Evolutionary conservation across 495 filamentous ascomycete species (phyloP), one percentile per base, ranked within the genome.

Genomic region (Penicillium pancosmium): DNA sequence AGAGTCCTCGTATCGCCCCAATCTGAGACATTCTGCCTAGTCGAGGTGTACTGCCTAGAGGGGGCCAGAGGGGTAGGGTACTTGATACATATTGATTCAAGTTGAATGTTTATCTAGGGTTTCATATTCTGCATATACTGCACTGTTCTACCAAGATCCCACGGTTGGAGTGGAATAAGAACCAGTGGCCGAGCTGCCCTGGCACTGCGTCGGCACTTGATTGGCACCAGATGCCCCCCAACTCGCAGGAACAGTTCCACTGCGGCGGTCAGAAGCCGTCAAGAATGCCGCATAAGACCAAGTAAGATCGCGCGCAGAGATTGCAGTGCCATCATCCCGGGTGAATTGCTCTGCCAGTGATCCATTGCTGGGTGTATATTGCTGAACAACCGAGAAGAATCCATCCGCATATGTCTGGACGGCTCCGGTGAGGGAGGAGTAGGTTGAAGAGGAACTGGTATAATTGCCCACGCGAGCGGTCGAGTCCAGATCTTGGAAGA

Each of bases 341-440:
- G 77, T 74, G 65, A 77, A 89, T 63, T 90, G 86, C 68, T 91
- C 88, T 5, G 83, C 69, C 7, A 90, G 57, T 1, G 75, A 72
- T 34, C 88, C 87, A 57, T 80, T 74, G 16, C 77, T 62, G 7
- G 73, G 71, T 0, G 78, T 78, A 63, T 86, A 84, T 61, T 79
- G 61, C 40, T 80, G 61, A 1, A 82, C 75, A 3, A 83, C 62
- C 8, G 68, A 67, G 5, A 83, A 27, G 49, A 80, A 83, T 38
- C 77, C 80, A 57, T 82, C 81, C 12, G 72, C 82, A 55, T 84
- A 83, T 7, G 65, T 73, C 4, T 72, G 73, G 34, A 82, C 73
- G 7, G 79, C 76, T 40, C 64, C 63, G 21, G 75, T 74, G 54
- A 84, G 68, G 11, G 72, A 58, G 16, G 69, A 59, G 59, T 78